Base-by-base conservation (phyloP, 371 early-diverging fungal genomes). In the Sporodiniella umbellata region DNA sequence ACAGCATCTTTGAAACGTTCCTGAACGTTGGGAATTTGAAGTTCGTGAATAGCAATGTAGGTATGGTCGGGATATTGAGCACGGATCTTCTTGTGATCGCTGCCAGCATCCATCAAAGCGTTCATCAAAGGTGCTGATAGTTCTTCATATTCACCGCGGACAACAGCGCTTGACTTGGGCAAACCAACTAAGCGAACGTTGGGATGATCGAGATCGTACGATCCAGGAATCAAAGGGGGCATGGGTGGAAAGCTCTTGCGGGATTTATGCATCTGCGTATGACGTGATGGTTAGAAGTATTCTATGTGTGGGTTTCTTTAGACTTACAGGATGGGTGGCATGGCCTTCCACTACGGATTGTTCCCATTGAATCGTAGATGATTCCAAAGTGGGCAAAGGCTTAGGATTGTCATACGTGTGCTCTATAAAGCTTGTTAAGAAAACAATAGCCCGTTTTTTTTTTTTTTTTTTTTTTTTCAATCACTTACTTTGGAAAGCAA, bases 281-380 rank as follows among this genome's bases (percentile, higher is more conserved):
- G 49, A 26, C 15, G n/a, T 14, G 30, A 69, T 68, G 75, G 83
- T 79, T 8, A 88, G 89, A 57, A 87, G 89, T 0, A 85, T 86
- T n/a, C 84, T 82, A 87, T 87, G 11, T 89, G 88, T 53, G 87
- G 40, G 15, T 43, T 42, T 22, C 3, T 8, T 2, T 19, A 10
- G 19, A 62, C 71, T 72, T 78, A 83, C 83, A 8, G 89, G 89
- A 56, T 89, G 89, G 0, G 86, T 86, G n/a, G 86, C 83, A 49
- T 89, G 89, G 11, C 89, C 89, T 55, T 89, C 89, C 10, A 86
- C 61, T 18, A 89, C 73, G 33, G 78, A 68, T 57, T 85, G 86
- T 52, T 89, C 89, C 89, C 89, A 89, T 43, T 81, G 78, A n/a
- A 84, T 61, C 2, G 72, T 62, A 7, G 81, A 63, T 2, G 71